A percentile compares a stretch with the other conserved stretches of the same genome.
Evolutionary conservation across 1,284 basidiomycete genomes (phyloP).

Genomic region (Ceratobasidium sp.): DNA sequence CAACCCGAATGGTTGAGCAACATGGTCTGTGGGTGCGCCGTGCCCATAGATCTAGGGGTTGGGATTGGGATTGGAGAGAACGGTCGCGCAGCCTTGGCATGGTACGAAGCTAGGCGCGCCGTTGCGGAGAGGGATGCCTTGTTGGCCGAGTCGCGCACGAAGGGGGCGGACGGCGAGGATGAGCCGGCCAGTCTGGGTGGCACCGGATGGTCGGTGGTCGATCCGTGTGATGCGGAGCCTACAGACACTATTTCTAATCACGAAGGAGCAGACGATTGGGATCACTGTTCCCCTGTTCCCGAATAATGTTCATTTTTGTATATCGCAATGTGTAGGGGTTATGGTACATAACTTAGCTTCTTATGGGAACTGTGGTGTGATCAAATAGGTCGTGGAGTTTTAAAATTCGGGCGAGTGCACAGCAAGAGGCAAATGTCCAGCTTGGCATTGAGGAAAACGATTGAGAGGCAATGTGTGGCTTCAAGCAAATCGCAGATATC

Average conservation of each 20-base stretch:
- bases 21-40: constrained; percentile 30
- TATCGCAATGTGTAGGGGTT: background rate
- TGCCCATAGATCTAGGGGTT: constrained; percentile 24
- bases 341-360: background rate
- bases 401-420: constrained; percentile 1
- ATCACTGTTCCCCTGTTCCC: constrained; percentile 23
- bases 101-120: constrained; percentile 38
- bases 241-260: constrained; percentile 10
- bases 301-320: constrained; percentile 16
- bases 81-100: constrained; percentile 35
- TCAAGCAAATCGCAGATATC: constrained; percentile 21
- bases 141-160: background rate
- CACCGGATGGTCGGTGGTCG: constrained; percentile 29
- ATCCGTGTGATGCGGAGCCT: constrained; percentile 15
- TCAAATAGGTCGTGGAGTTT: too few relatives aligned
- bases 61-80: constrained; percentile 20
- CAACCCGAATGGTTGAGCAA: constrained; percentile 37
- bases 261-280: constrained; percentile 28
- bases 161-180: background rate
- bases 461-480: constrained; percentile 24
- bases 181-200: background rate
- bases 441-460: background rate
- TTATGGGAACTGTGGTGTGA: too few relatives aligned
- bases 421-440: constrained; percentile 8
- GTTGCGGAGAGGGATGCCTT: constrained; percentile 37